Base-by-base conservation (phyloP, 164 flowering plant genomes). In the Stephania japonica region DNA sequence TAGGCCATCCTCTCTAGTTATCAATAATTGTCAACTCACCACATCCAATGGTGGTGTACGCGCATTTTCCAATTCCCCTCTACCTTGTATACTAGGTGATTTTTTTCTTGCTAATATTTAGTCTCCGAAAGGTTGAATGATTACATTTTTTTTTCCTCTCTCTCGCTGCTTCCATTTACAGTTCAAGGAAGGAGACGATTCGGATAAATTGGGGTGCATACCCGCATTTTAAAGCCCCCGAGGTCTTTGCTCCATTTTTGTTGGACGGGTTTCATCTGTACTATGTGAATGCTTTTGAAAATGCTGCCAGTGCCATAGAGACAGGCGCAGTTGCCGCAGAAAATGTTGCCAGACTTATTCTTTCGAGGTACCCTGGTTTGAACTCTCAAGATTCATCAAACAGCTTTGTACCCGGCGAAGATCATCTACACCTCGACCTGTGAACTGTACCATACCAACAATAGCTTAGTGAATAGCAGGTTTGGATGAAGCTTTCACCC, bases 241-340 rank as follows among this genome's bases (percentile, higher is more conserved):
- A 96, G 81, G 80, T 70, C 43, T 96, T 88, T 80, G 93, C 99
- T 27, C 93, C 97, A 44, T 84, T 93, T 76, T 69, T 91, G 41
- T 83, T 96, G 85, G 99, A 96, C 71, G 87, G 81, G 49, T 68
- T 42, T 23, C 95, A 93, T 81, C 73, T 96, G 78, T 96, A 93
- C 83, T 96, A 96, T 70, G 80, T 91, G 32, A 92, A 96, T 79
- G 91, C 98, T 41, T 96, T 96, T 80, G 98, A 93, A 84, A 96
- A 87, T 76, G 97, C 94, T 16, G 97, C 98, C 6, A 96, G 99
- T 78, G 87, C 98, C 65, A 96, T 96, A 85, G 99, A 96, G 86
- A 96, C 98, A 4, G 85, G 94, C 69, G 89, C 95, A 70, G 97
- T 92, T 71, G 86, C 99, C 3, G 98, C 95, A 4, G 97, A 96